Evolutionary conservation across 176 grass and related monocot genomes (phyloP), one percentile per base, ranked within the genome.

Genomic region (Raddia guianensis): DNA sequence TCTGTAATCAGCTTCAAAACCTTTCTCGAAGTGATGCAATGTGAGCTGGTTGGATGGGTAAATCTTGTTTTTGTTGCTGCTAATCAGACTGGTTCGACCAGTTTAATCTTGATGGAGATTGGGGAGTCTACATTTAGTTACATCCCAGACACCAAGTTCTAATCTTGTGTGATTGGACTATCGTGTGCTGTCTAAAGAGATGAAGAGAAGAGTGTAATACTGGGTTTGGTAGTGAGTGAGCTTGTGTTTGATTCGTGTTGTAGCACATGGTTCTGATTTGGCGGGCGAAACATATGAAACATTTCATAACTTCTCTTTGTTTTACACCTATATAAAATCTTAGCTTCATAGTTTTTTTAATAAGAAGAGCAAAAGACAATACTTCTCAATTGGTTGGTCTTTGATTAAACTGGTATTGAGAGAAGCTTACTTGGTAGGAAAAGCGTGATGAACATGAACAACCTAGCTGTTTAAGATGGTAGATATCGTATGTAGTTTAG

Each of bases 301-400:
- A 59, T 37, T 14, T 59, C 10, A 55, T 37, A 32, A 45, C n/a
- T 51, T 21, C 44, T 56, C 49, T 73, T 9, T 37, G 27, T 27
- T 27, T 27, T 27, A 27, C 27, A 27, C 27, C 72, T 19, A 35
- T 71, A 12, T n/a, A 27, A 43, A 75, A 84, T 68, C n/a, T 69
- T 10, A 50, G 72, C 68, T 49, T 68, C 44, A 45, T 65, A 11
- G 27, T 27, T 27, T 60, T 49, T 78, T 14, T 6, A 12, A 8
- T 45, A 51, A 64, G 1, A 51, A 16, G 21, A 59, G 44, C 64
- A 13, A 34, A 66, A 52, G 16, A 19, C 3, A 33, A 63, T 35
- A 53, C 15, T 77, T 79, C 3, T 0, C 8, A 21, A 6, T 34
- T 55, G 11, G 1, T 8, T 45, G 5, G 51, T 68, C n/a, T 46